phyloP scores from a whole-genome alignment of 1,284 basidiomycete species.

The Rhodotorula sp. region DNA sequence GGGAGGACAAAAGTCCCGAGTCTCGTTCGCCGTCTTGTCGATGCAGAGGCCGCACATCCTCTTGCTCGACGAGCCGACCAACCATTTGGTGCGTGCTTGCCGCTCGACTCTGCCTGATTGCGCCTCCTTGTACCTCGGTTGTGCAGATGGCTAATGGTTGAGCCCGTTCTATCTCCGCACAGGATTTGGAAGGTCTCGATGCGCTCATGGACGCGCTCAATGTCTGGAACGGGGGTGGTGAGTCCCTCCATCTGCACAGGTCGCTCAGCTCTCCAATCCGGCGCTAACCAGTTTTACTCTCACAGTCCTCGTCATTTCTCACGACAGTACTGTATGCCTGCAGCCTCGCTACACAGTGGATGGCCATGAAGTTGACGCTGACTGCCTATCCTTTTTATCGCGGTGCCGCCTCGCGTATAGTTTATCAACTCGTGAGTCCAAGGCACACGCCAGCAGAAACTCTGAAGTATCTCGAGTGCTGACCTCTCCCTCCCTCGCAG shows the following conservation, averaged over 20 bases:
- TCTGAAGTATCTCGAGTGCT: neutral
- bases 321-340: slow-evolving; percentile 62
- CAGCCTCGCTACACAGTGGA: neutral
- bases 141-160: neutral
- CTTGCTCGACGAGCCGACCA: slow-evolving; percentile 69
- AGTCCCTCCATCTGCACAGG: no score
- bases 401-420: no score
- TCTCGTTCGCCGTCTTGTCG: slow-evolving; percentile 90
- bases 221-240: slow-evolving; percentile 83
- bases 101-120: neutral
- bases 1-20: slow-evolving; percentile 91
- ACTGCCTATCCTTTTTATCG: no score
- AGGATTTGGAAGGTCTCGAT: slow-evolving; percentile 69
- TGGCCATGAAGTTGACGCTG: neutral
- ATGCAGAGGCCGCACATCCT: slow-evolving; percentile 61
- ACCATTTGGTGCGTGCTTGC: slow-evolving; percentile 64
- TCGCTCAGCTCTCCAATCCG: no score
- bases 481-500: neutral
- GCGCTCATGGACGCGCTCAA: slow-evolving; percentile 86
- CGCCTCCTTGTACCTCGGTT: no score
- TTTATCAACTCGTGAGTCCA: slow-evolving; percentile 67
- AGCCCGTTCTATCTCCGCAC: neutral
- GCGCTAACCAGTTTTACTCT: neutral
- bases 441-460: no score
- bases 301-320: slow-evolving; percentile 75